Conservation (phyloP, 441 rosid species). For the Gossypium schwendimanii region DNA sequence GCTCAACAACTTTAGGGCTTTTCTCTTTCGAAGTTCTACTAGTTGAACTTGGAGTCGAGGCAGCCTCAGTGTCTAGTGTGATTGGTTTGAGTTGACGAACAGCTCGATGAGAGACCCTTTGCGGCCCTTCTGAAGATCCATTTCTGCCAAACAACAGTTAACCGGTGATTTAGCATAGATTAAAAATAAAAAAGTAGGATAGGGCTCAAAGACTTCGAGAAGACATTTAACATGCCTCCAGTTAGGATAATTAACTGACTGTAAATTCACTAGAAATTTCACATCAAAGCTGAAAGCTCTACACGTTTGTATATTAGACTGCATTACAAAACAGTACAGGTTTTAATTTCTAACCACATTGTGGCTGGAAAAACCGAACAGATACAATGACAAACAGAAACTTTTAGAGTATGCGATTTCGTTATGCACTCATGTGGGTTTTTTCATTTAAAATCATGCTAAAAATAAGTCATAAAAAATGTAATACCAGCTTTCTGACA, state of each 20-base stretch:
- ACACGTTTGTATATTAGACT: background rate
- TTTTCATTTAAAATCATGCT: background rate
- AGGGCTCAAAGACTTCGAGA: background rate
- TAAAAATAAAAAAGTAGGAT: background rate
- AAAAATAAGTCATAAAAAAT: background rate
- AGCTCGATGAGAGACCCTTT: conserved; percentile 59
- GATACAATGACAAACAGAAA: background rate
- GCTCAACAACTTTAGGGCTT: conserved; percentile 48
- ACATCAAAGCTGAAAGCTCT: background rate
- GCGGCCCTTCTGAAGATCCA: conserved; percentile 54
- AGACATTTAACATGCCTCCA: background rate
- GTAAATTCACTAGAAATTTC: background rate
- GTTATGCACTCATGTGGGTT: background rate
- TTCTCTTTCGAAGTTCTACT: conserved; percentile 42
- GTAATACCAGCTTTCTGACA: background rate
- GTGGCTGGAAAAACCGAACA: background rate
- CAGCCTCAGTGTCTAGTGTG: conserved; percentile 44
- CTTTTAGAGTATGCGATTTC: background rate
- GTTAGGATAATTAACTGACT: background rate
- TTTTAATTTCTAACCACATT: background rate
- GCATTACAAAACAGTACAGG: background rate
- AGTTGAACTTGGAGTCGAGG: conserved; percentile 38
- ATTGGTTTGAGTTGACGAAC: conserved; percentile 50
- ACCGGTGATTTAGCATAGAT: background rate
- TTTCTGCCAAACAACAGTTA: conserved; percentile 34